Evolutionary conservation across 768 basidiomycete species (phyloP).

Genomic region (Daedaleopsis nitida): DNA sequence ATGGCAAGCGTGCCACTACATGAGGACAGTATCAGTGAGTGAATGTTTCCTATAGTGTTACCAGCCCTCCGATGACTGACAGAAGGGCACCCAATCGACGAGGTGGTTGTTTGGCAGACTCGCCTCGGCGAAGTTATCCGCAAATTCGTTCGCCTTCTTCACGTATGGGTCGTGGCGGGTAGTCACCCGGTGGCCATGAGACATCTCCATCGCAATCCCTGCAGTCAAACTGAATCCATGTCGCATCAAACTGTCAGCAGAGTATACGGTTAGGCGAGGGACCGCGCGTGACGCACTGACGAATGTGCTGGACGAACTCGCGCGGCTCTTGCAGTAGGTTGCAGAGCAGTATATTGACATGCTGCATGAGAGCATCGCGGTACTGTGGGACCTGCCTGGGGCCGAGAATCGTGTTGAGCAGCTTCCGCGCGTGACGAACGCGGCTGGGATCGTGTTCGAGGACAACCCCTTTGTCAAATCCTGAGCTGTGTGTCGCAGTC

Average conservation of each 20-base stretch:
- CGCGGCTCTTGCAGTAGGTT: constrained; percentile 39
- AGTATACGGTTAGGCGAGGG: not conserved
- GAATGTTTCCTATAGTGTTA: not conserved
- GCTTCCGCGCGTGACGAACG: constrained; percentile 3
- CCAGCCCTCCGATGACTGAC: constrained; percentile 4
- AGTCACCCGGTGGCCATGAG: constrained; percentile 6
- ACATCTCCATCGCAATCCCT: constrained; percentile 10
- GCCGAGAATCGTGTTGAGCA: constrained; percentile 6
- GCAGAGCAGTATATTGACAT: constrained; percentile 1
- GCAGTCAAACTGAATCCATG: not conserved
- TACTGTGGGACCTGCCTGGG: constrained; percentile 2
- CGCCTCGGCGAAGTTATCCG: constrained; percentile 5
- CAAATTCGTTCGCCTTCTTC: constrained; percentile 1
- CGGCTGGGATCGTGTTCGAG: constrained; percentile 8
- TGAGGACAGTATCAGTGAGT: not conserved
- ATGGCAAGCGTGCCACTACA: constrained; percentile 26
- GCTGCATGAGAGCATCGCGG: not conserved
- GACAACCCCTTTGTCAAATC: constrained; percentile 14
- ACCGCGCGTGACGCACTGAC: not conserved
- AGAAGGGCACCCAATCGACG: constrained; percentile 15
- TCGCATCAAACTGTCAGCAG: not conserved
- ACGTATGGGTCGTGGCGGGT: constrained; percentile 2
- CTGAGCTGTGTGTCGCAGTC: not conserved
- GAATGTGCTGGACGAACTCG: constrained; percentile 59
- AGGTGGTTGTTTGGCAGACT: not conserved